Conservation (phyloP, 768 basidiomycete genomes). For the Termitomyces sp. region DNA sequence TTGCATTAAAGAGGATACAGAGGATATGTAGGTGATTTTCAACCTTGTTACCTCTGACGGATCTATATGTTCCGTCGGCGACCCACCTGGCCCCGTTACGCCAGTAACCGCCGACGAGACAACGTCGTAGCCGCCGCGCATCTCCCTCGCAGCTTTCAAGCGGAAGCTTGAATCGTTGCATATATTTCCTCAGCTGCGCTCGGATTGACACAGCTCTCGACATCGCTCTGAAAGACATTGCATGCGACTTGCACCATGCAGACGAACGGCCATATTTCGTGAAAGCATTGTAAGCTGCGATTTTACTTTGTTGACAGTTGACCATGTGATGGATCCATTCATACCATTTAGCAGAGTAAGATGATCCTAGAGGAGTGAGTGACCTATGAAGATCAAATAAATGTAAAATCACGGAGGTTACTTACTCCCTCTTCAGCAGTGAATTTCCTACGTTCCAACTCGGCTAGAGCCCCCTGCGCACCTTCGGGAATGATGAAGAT, state of each 20-base stretch:
- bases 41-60: conserved; percentile 81
- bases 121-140: conserved; percentile 72
- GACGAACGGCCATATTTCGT: conserved; percentile 75
- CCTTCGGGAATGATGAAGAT: conserved; percentile 88
- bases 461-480: conserved; percentile 77
- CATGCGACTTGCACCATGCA: conserved; percentile 90
- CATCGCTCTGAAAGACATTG: conserved; percentile 90
- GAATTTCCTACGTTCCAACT: conserved; percentile 92
- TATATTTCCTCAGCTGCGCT: conserved; percentile 91
- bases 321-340: conserved; percentile 3
- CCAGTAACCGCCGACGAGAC: conserved; percentile 92
- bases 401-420: conserved; percentile 4
- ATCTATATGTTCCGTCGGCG: conserved; percentile 90
- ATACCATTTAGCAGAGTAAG: conserved; percentile 88
- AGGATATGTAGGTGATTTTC: conserved; percentile 16
- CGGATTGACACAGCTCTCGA: conserved; percentile 93
- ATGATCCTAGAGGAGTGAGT: conserved; percentile 65
- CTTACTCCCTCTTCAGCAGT: conserved; percentile 95
- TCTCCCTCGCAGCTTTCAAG: conserved; percentile 88
- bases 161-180: conserved; percentile 82
- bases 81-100: conserved; percentile 88
- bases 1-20: conserved; percentile 1
- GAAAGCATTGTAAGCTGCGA: conserved; percentile 89
- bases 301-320: background rate
- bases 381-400: conserved; percentile 5